These are phyloP conservation scores for Kwoniella heveanensis DNA, from an alignment of 768 basidiomycete genomes.

Conservation along the genomic window DNA sequence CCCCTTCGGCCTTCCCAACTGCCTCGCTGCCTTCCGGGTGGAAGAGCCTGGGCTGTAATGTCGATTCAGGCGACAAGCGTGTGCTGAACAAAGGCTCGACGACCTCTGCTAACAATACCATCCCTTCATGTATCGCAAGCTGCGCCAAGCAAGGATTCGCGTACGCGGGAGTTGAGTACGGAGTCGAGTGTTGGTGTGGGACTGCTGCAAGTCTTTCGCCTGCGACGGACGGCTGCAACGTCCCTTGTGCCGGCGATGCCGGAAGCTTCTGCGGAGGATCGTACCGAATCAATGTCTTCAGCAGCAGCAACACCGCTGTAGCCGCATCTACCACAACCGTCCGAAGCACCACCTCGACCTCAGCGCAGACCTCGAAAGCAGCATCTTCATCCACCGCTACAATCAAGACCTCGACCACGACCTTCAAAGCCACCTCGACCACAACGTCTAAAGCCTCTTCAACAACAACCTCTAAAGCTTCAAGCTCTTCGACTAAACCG, in stretches of 20 bases:
- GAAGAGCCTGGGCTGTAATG: constrained; percentile 27
- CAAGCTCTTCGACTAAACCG: too few species aligned
- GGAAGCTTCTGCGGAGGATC: constrained; percentile 29
- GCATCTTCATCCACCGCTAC: constrained; percentile 1
- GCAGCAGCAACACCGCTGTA: not conserved
- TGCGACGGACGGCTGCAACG: constrained; percentile 23
- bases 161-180: constrained; percentile 39
- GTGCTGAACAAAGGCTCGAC: constrained; percentile 39
- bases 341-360: not conserved
- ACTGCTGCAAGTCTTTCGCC: constrained; percentile 2
- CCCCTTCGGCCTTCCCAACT: constrained; percentile 17
- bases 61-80: constrained; percentile 32
- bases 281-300: constrained; percentile 20
- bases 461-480: too few species aligned
- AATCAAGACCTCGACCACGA: not conserved
- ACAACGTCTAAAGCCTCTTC: not conserved
- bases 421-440: not conserved
- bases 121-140: constrained; percentile 24
- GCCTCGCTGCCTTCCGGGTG: constrained; percentile 28
- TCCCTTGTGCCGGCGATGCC: constrained; percentile 31
- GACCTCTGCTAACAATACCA: constrained; percentile 25
- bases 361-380: not conserved
- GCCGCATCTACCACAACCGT: not conserved
- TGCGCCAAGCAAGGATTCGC: constrained; percentile 24
- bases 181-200: constrained; percentile 33